Conservation (phyloP, 2,329 filamentous ascomycete species). For the Phoma sp. region DNA sequence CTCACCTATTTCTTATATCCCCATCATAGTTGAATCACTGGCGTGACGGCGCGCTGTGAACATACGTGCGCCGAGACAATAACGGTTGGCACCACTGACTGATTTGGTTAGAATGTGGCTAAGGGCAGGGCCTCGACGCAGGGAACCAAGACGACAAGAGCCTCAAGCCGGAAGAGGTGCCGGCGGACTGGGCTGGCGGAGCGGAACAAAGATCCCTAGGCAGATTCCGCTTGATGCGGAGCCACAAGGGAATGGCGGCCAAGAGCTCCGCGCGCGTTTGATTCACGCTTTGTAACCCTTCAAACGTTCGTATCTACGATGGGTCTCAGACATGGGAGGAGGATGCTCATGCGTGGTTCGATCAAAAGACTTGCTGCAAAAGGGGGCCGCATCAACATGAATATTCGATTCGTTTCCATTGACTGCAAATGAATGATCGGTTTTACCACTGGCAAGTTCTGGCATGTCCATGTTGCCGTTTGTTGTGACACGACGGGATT, state of each 20-base stretch:
- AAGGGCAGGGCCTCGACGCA: conserved; percentile 19
- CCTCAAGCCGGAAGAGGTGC: conserved; percentile 30
- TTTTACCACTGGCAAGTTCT: no score
- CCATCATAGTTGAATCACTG: background rate
- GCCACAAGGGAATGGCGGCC: conserved; percentile 5
- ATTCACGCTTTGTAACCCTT: background rate
- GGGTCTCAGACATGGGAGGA: no score
- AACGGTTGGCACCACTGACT: conserved; percentile 11
- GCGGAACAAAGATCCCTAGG: conserved; percentile 18
- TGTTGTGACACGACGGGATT: no score
- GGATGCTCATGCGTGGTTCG: no score
- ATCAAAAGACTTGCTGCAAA: no score
- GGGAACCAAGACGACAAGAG: conserved; percentile 35
- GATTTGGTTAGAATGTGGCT: conserved; percentile 14
- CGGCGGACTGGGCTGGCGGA: conserved; percentile 22
- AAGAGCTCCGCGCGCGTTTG: conserved; percentile 12
- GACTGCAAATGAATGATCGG: no score
- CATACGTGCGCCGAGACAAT: conserved; percentile 41
- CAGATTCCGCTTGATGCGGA: conserved; percentile 4
- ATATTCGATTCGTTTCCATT: no score
- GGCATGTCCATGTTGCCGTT: no score
- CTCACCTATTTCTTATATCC: conserved; percentile 20
- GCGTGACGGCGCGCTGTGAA: conserved; percentile 17
- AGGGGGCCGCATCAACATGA: no score
- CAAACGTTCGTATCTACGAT: no score